These are phyloP conservation scores for Maudiozyma saulgeensis DNA, from an alignment of 805 yeast genomes.

Conservation along the genomic window DNA sequence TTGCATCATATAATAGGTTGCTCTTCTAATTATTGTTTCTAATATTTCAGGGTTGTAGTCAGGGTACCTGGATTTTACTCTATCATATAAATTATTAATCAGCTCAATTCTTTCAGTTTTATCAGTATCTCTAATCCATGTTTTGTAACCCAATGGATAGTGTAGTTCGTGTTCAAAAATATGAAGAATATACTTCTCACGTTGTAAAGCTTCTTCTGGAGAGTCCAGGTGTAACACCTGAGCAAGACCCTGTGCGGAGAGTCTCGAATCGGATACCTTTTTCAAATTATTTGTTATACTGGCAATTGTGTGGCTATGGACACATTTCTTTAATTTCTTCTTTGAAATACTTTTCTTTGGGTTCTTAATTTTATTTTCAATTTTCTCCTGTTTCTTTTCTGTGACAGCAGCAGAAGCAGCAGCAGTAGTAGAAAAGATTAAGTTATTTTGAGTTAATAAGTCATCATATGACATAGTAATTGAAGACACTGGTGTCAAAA, in stretches of 20 bases:
- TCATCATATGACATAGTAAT: slow-evolving; percentile 2
- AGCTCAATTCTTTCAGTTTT: slow-evolving; percentile 45
- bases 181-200: slow-evolving; percentile 45
- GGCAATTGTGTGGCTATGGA: slow-evolving; percentile 5
- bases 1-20: slow-evolving; percentile 74
- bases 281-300: slow-evolving; percentile 6
- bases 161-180: slow-evolving; percentile 50
- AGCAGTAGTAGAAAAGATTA: background rate
- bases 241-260: slow-evolving; percentile 49
- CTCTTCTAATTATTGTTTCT: slow-evolving; percentile 70
- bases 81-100: slow-evolving; percentile 36
- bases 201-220: slow-evolving; percentile 43
- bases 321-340: slow-evolving; percentile 1
- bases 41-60: slow-evolving; percentile 40
- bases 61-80: slow-evolving; percentile 39
- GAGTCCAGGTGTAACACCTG: slow-evolving; percentile 40
- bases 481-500: slow-evolving; percentile 3
- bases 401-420: background rate
- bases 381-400: background rate
- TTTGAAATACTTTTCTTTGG: background rate
- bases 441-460: background rate
- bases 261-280: slow-evolving; percentile 40
- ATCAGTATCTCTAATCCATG: slow-evolving; percentile 78
- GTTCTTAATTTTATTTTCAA: background rate
- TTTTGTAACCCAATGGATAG: slow-evolving; percentile 64